Evolutionary conservation across 371 early-diverging fungal species (phyloP).

Genomic region (Mucor saturninus): DNA sequence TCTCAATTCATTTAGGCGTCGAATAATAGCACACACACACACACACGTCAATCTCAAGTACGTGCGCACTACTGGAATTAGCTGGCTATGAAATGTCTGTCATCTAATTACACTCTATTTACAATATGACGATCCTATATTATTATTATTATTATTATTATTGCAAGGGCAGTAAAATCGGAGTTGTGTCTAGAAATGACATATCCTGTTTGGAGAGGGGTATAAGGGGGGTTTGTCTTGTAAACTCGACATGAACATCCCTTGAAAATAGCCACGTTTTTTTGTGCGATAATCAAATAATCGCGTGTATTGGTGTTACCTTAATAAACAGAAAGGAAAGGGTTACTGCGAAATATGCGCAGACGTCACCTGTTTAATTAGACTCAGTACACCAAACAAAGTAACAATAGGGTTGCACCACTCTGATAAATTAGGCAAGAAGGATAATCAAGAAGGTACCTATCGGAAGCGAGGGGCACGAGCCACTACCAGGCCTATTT

Average conservation of each 20-base stretch:
- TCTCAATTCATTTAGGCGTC: not conserved
- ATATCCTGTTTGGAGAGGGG: too few relatives aligned
- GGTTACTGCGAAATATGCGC: not conserved
- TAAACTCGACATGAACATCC: not conserved
- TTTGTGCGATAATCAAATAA: conserved; percentile 19
- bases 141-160: too few relatives aligned
- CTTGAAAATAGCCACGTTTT: conserved; percentile 25
- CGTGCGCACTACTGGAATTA: not conserved
- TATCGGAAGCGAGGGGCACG: conserved; percentile 35
- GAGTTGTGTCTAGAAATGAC: too few relatives aligned
- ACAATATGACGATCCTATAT: too few relatives aligned
- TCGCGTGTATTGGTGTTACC: conserved; percentile 29
- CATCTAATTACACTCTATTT: too few relatives aligned
- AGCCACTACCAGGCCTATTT: conserved; percentile 20
- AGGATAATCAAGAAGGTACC: conserved; percentile 24
- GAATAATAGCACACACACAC: not conserved
- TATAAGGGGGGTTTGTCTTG: not conserved
- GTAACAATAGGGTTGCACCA: conserved; percentile 11
- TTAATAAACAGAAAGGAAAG: conserved; percentile 7
- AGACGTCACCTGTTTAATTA: conserved; percentile 17
- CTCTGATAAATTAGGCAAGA: conserved; percentile 16
- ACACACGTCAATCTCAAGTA: conserved; percentile 17
- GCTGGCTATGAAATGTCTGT: conserved; percentile 14
- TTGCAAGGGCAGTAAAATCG: too few relatives aligned
- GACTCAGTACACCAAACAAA: conserved; percentile 2